Base-by-base conservation (phyloP, 2,329 filamentous ascomycete species). In the Penicillium hordei region DNA sequence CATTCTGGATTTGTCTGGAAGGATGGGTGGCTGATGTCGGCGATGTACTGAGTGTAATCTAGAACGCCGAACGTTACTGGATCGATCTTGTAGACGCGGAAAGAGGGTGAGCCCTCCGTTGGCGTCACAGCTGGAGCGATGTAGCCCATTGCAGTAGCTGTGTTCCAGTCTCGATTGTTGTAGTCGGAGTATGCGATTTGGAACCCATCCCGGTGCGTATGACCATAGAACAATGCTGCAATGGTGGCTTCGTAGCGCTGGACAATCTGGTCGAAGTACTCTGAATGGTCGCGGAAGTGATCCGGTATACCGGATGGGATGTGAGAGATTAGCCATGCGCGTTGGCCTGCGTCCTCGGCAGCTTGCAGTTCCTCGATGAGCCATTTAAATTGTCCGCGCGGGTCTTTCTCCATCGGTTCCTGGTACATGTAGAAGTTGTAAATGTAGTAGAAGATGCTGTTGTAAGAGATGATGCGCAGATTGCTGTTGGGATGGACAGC, bases 401-500 rank as follows among this genome's bases (percentile, higher is more conserved):
- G 83, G 64, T 86, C 83, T 13, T 68, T 69, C 45, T 80, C 70
- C 74, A 83, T 79, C 1, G 76, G 73, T 45, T 79, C 75, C 60
- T 80, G 75, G 63, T 83, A 86, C 36, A 83, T 68, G 72, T 79
- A 82, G 67, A 82, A 83, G 73, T 87, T 86, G 59, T 79, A 72
- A n/a, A 76, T 78, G 68, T 86, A 86, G 71, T 82, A 85, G 59
- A 85, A 70, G 67, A 86, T 84, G 19, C 82, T 85, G 74, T 83
- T 86, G 63, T 86, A 74, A 4, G 83, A 84, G 65, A 86, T 85
- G 64, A 87, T 72, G 25, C 82, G 78, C 27, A 86, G 72, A 59
- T 83, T 82, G 19, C 75, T 76, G 29, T 69, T 65, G 5, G 78
- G 73, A 45, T 80, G 74, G 48, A 75, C 72, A 9, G 76, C 75